Evolutionary conservation across 1,284 basidiomycete genomes (phyloP), one percentile per base, ranked within the genome.

Genomic region (Ustilago sp.): DNA sequence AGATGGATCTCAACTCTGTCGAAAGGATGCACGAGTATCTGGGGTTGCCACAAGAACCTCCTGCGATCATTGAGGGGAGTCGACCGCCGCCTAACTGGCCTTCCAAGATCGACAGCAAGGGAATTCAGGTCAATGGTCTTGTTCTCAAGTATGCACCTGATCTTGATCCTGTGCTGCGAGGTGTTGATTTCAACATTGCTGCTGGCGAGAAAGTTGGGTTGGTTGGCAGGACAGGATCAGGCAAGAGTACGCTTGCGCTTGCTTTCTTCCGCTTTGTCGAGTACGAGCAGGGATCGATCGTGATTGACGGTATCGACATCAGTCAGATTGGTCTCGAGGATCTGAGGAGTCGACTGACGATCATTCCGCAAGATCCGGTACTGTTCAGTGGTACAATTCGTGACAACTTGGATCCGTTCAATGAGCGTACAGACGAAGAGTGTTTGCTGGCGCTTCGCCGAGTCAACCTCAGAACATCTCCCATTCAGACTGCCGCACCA

Each of bases 181-280:
- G 85, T 32, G 87, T 90, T 9, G 85, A 85, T 8, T 89, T 90
- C 76, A 84, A 79, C 6, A 87, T 89, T 43, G 83, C 88, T 63
- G 88, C 91, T 5, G 92, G 93, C 2, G 90, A 93, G 84, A 93
- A 93, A 86, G 90, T 96, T 63, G 96, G 95, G 28, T 92, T 98
- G 68, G 90, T 98, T 4, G 95, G 92, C 8, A 87, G 88, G 15
- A 89, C 89, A 0, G 88, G 88, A 39, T 84, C 81, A 28, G 87
- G 87, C 32, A 87, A 87, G 72, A 84, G 82, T 11, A 87, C 86
- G 13, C 59, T 83, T 17, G 76, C 79, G 8, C 57, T 68, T 6
- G 70, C 77, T 0, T 77, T 82, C 60, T 80, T 83, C 71, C 77
- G 83, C 34, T 77, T 82, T 58, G 68, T 83, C 31, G 70, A 87